Evolutionary conservation across 2,329 filamentous ascomycete genomes (phyloP).

Genomic region (Rugonectria rugulosa): DNA sequence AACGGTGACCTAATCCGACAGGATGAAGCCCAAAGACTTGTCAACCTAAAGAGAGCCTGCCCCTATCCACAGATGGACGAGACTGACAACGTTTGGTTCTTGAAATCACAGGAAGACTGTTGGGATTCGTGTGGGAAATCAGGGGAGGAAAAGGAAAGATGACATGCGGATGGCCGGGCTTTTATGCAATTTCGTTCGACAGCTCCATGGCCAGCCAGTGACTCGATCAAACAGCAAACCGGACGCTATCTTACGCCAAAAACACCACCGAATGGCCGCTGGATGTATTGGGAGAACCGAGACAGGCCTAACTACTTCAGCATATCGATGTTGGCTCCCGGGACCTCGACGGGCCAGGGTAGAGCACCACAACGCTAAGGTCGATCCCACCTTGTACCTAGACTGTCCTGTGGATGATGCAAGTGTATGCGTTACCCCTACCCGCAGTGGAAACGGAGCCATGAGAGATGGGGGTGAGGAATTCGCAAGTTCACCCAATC

Average conservation of each 20-base stretch:
- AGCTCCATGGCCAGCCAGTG: not conserved
- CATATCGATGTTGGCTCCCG: conserved; percentile 6
- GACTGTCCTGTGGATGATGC: conserved; percentile 4
- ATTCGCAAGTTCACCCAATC: not conserved
- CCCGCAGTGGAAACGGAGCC: not conserved
- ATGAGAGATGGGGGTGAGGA: not conserved
- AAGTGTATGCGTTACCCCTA: not conserved
- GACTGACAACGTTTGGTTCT: not conserved
- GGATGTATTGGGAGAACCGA: conserved; percentile 3
- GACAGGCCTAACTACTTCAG: not conserved
- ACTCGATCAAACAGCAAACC: conserved; percentile 2
- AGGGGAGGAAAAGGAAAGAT: not conserved
- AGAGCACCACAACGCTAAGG: not conserved
- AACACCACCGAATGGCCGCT: not conserved
- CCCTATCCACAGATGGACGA: not conserved
- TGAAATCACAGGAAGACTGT: not conserved
- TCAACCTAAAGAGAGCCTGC: not conserved
- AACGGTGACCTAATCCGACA: not conserved
- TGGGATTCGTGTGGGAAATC: not conserved
- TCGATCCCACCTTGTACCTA: conserved; percentile 3
- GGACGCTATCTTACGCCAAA: conserved; percentile 3
- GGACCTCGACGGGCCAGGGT: not conserved
- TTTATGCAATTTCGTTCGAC: conserved; percentile 3
- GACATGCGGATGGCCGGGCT: conserved; percentile 1
- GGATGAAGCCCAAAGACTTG: not conserved